phyloP scores from a whole-genome alignment of 1,139 yeast species.

The Zygosaccharomyces pseudobailii region DNA sequence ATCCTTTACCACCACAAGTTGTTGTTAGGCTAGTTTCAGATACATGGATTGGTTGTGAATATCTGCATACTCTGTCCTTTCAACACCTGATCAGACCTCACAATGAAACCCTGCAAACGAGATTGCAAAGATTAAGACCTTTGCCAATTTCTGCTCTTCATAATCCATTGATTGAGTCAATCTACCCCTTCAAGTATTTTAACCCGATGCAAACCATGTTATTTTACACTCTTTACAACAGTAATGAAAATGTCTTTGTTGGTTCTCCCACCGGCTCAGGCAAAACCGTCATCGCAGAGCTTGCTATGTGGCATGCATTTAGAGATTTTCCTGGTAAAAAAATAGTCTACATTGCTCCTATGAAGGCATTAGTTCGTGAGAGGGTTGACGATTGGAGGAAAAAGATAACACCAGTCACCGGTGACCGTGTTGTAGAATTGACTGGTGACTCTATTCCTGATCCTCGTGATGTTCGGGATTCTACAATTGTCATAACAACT shows the following conservation, averaged over 20 bases:
- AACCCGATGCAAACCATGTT: constrained; percentile 99
- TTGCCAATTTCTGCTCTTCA: constrained; percentile 80
- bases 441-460: constrained; percentile 97
- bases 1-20: constrained; percentile 85
- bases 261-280: constrained; percentile 99
- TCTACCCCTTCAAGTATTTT: constrained; percentile 81
- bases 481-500: constrained; percentile 91
- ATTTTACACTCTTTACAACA: constrained; percentile 81
- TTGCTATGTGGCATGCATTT: constrained; percentile 96
- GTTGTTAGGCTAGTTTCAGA: constrained; percentile 77
- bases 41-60: constrained; percentile 84
- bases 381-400: constrained; percentile 92
- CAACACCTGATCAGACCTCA: constrained; percentile 87
- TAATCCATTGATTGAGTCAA: constrained; percentile 57
- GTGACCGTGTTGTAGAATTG: constrained; percentile 74
- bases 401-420: constrained; percentile 61
- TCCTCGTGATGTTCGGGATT: constrained; percentile 75
- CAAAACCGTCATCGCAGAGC: constrained; percentile 93
- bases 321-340: constrained; percentile 74
- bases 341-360: constrained; percentile 94
- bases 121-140: constrained; percentile 74
- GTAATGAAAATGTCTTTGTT: constrained; percentile 74
- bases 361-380: constrained; percentile 97
- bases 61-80: constrained; percentile 73
- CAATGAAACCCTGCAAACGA: constrained; percentile 81